Evolutionary conservation across 768 basidiomycete genomes (phyloP), one percentile per base, ranked within the genome.

Genomic region (Amanita polypyramis): DNA sequence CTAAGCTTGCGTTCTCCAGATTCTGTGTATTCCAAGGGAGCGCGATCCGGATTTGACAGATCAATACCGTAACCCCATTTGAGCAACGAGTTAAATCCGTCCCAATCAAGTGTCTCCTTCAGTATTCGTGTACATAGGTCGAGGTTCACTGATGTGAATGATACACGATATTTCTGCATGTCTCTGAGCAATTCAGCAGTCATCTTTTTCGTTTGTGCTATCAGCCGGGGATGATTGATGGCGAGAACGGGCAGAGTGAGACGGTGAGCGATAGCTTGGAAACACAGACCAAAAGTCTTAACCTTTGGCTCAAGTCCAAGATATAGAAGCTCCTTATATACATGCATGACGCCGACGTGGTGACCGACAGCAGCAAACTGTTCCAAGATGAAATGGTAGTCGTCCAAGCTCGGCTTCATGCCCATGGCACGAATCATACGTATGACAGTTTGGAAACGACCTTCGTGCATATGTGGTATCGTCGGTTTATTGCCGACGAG

Each of bases 361-460:
- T 90, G 75, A n/a, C 87, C 89, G 3, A 79, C 77, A 0, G 80
- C 77, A 29, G 86, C 82, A 51, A 87, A 87, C 51, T 87, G 84
- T 52, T 76, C 72, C 43, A 92, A 60, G 51, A 92, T 65, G 56
- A 80, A 81, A 59, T 89, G 73, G 60, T 84, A 91, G 60, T 91
- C 89, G 2, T 79, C 75, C 45, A 82, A 50, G 63, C 73, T 49
- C 17, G 75, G 70, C 37, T 62, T 59, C 47, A 58, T 56, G 2
- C 78, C 79, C 10, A 73, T 57, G 33, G 69, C 66, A 45, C 78
- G 78, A 19, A 90, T 88, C 60, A 85, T 85, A 45, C 71, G 71
- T 51, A 92, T 75, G 58, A 92, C 66, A 15, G 70, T 63, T 60
- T 78, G 76, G 55, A 87, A 75, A 25, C 87, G 79, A 14, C 67